A percentile compares a stretch with the other conserved stretches of the same genome.
These are phyloP conservation scores for Cardamine chenopodiifolia DNA, from an alignment of 345 rosid genomes.

Conservation along the genomic window DNA sequence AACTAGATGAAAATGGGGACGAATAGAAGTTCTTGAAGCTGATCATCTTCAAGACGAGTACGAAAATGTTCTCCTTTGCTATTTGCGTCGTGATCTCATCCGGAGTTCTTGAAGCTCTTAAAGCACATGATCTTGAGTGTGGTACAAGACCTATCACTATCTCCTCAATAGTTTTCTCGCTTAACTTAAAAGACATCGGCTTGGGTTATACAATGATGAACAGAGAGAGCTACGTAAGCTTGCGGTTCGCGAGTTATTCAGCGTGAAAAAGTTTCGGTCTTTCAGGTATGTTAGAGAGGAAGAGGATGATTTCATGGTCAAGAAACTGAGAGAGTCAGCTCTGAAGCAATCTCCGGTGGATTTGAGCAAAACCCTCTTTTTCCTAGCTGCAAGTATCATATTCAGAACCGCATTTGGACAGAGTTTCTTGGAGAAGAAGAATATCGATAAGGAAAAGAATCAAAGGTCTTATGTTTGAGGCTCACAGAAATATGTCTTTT, in stretches of 20 bases:
- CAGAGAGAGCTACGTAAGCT: constrained; percentile 44
- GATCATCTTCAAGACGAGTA: no score
- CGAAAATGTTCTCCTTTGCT: no score
- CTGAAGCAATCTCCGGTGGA: constrained; percentile 21
- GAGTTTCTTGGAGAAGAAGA: constrained; percentile 27
- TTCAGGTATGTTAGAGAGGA: constrained; percentile 32
- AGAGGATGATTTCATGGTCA: constrained; percentile 32
- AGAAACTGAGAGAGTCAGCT: constrained; percentile 27
- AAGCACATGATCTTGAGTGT: constrained; percentile 39
- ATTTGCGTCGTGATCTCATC: constrained; percentile 40
- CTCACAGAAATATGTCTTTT: neutral
- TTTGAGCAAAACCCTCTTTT: constrained; percentile 30
- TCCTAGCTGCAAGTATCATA: constrained; percentile 14
- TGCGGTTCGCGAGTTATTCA: constrained; percentile 27
- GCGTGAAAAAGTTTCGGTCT: constrained; percentile 18
- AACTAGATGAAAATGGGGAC: neutral
- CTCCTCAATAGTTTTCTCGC: constrained; percentile 30
- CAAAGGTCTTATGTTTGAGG: constrained; percentile 5
- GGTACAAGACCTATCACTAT: constrained; percentile 28
- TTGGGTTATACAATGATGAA: constrained; percentile 23
- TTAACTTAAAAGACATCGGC: constrained; percentile 28
- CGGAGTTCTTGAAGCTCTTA: constrained; percentile 39
- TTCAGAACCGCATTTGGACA: constrained; percentile 28
- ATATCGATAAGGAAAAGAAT: constrained; percentile 16
- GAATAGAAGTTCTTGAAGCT: no score